Conservation (phyloP, 768 basidiomycete genomes). For the Obba rivulosa region DNA sequence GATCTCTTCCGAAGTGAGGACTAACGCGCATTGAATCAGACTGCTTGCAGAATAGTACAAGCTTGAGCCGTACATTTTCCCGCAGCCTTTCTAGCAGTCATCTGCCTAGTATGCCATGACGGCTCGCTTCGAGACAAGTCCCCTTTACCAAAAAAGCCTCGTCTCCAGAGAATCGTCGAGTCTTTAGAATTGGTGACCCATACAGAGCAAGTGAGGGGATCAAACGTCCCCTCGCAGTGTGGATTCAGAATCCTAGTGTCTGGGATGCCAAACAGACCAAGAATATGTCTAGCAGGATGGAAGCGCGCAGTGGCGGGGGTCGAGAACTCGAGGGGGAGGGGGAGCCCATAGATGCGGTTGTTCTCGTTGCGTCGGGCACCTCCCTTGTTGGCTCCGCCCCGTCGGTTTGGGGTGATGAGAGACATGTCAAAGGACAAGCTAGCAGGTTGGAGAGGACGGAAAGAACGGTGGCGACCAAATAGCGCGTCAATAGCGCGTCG, state of each 20-base stretch:
- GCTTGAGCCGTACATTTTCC: constrained; percentile 40
- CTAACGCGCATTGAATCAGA: constrained; percentile 7
- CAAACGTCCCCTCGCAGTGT: constrained; percentile 71
- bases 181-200: constrained; percentile 71
- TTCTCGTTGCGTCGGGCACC: constrained; percentile 55
- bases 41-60: not conserved
- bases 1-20: constrained; percentile 83
- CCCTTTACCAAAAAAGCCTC: constrained; percentile 98
- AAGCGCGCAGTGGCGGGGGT: constrained; percentile 32
- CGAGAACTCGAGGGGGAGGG: constrained; percentile 57
- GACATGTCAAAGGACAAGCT: constrained; percentile 35
- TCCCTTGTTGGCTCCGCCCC: constrained; percentile 35
- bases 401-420: constrained; percentile 32
- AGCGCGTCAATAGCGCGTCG: constrained; percentile 16
- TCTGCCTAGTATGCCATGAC: constrained; percentile 80
- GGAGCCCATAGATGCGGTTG: constrained; percentile 62
- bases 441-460: not conserved
- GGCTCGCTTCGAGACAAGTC: constrained; percentile 93
- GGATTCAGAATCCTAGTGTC: constrained; percentile 61
- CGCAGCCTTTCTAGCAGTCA: constrained; percentile 53
- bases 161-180: constrained; percentile 70
- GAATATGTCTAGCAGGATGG: constrained; percentile 23
- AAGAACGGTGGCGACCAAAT: constrained; percentile 7
- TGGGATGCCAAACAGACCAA: constrained; percentile 47
- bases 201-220: constrained; percentile 76